Percentiles rank a stretch among this genome's conserved stretches.
These are phyloP conservation scores for Narthecium ossifragum DNA, from an alignment of 106 monocot species.

Conservation along the genomic window DNA sequence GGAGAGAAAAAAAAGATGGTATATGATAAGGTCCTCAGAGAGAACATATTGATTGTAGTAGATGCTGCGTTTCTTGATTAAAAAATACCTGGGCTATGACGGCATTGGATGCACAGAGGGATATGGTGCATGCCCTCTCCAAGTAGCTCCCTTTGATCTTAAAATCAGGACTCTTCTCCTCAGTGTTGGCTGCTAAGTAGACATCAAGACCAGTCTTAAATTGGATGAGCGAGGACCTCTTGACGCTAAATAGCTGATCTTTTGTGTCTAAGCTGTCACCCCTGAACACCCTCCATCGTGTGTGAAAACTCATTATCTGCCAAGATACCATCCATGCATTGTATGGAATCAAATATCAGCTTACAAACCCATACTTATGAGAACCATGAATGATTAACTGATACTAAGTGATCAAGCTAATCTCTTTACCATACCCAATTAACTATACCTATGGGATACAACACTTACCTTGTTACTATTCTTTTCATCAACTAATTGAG, in stretches of 20 bases:
- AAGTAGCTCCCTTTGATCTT: conserved; percentile 23
- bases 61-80: too few species aligned
- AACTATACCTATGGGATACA: too few species aligned
- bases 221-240: conserved; percentile 18
- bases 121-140: conserved; percentile 19
- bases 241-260: conserved; percentile 15
- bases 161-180: conserved; percentile 17
- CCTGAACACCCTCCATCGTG: conserved; percentile 16
- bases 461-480: too few species aligned
- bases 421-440: too few species aligned
- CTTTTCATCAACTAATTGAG: too few species aligned
- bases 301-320: conserved; percentile 19
- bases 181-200: conserved; percentile 17
- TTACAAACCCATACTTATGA: too few species aligned
- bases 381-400: too few species aligned
- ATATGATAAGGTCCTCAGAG: not conserved
- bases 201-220: conserved; percentile 22
- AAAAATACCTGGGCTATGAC: conserved; percentile 16
- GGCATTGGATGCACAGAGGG: conserved; percentile 5
- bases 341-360: too few species aligned
- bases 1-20: too few species aligned
- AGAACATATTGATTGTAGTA: not conserved
- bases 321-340: not conserved
- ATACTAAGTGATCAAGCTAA: too few species aligned
- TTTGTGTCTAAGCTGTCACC: conserved; percentile 15